Conservation (phyloP, 1,284 basidiomycete genomes). For the Rhodotorula sp. region DNA sequence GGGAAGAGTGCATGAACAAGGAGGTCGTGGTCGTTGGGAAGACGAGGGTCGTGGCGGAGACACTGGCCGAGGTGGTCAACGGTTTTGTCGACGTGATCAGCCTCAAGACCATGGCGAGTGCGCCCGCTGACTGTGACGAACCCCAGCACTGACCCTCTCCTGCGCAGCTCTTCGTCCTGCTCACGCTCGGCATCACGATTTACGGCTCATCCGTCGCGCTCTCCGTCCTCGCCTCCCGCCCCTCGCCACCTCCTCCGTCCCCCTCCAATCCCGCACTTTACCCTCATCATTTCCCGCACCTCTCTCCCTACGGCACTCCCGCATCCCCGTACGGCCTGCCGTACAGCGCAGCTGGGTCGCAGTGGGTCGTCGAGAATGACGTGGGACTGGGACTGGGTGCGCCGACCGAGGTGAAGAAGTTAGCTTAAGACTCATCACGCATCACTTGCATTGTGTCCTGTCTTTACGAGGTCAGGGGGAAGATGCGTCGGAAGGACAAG, state of each 20-base stretch:
- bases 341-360: conserved; percentile 3
- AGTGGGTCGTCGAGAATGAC: conserved; percentile 26
- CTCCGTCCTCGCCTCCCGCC: conserved; percentile 28
- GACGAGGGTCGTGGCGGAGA: conserved; percentile 85
- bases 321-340: conserved; percentile 22
- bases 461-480: too few relatives aligned
- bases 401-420: not conserved
- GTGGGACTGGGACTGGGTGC: not conserved
- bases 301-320: not conserved
- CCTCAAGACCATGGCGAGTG: conserved; percentile 93
- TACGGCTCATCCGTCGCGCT: conserved; percentile 39
- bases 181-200: conserved; percentile 33
- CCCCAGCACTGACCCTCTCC: not conserved
- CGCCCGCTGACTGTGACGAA: not conserved
- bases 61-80: conserved; percentile 93
- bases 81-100: conserved; percentile 94
- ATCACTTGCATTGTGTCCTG: too few relatives aligned
- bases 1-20: conserved; percentile 84
- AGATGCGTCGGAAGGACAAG: too few relatives aligned
- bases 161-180: conserved; percentile 32
- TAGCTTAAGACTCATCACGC: not conserved
- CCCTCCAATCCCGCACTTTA: not conserved
- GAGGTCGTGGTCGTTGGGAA: conserved; percentile 66
- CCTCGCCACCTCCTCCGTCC: not conserved
- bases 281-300: conserved; percentile 5